phyloP scores from a whole-genome alignment of 768 basidiomycete species.

The Jaapia argillacea region DNA sequence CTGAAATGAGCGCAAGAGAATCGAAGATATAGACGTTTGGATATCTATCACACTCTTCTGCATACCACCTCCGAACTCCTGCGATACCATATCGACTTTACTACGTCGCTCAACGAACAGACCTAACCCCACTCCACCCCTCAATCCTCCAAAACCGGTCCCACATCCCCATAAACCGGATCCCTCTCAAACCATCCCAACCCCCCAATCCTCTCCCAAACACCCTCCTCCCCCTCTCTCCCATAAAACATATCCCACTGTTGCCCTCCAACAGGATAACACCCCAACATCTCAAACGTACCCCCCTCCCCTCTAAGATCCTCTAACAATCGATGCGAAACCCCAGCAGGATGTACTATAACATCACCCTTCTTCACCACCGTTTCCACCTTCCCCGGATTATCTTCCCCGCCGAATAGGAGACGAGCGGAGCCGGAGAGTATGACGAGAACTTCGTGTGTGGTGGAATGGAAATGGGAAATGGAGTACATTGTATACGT shows the following conservation, averaged over 20 bases:
- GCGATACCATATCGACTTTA: too few species aligned
- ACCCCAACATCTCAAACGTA: constrained; percentile 29
- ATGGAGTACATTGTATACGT: constrained; percentile 30
- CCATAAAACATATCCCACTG: constrained; percentile 32
- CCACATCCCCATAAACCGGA: constrained; percentile 29
- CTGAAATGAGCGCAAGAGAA: too few species aligned
- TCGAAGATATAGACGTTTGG: too few species aligned
- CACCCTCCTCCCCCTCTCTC: constrained; percentile 19
- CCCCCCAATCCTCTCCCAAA: constrained; percentile 16
- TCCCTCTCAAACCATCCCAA: constrained; percentile 28
- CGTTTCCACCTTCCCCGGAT: constrained; percentile 19
- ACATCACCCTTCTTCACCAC: constrained; percentile 28
- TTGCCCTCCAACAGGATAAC: constrained; percentile 23
- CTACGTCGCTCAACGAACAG: too few species aligned
- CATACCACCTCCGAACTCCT: too few species aligned
- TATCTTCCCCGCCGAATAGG: constrained; percentile 30
- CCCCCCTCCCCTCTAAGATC: constrained; percentile 17
- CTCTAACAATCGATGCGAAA: constrained; percentile 26
- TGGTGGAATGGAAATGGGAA: constrained; percentile 33
- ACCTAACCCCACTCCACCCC: too few species aligned
- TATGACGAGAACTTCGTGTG: constrained; percentile 30
- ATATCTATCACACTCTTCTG: too few species aligned
- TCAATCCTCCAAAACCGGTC: constrained; percentile 23
- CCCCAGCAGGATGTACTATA: constrained; percentile 30
- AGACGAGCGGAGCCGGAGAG: constrained; percentile 21